Conservation (phyloP, 192 early-diverging fungal species). For the Coemansia sp. region DNA sequence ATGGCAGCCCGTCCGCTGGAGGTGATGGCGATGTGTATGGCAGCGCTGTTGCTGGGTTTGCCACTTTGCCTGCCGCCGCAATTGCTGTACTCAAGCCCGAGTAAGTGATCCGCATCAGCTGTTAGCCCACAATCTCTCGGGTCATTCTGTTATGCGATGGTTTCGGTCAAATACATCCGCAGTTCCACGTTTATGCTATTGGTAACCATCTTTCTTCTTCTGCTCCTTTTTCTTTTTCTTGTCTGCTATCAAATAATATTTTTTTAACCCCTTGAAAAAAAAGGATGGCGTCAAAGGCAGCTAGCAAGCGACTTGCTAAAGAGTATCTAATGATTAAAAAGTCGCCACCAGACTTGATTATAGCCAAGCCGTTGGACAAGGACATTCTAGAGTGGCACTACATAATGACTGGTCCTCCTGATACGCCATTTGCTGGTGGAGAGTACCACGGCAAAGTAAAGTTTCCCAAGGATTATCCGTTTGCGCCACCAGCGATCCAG, state of each 20-base stretch:
- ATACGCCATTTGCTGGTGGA: slow-evolving; percentile 83
- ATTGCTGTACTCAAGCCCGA: slow-evolving; percentile 23
- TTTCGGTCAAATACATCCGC: neutral
- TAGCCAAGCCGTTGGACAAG: slow-evolving; percentile 89
- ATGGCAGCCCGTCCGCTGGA: neutral
- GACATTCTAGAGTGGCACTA: slow-evolving; percentile 99
- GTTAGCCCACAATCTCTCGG: neutral
- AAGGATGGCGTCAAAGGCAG: slow-evolving; percentile 74
- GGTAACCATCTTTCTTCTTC: neutral
- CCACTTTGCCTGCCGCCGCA: slow-evolving; percentile 13
- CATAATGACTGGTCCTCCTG: slow-evolving; percentile 85
- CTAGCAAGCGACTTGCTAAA: slow-evolving; percentile 73
- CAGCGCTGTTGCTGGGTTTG: slow-evolving; percentile 22
- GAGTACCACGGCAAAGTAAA: slow-evolving; percentile 90
- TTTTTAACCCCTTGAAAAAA: neutral
- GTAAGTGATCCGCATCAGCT: neutral
- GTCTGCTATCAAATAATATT: neutral
- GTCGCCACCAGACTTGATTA: slow-evolving; percentile 86
- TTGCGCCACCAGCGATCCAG: slow-evolving; percentile 82
- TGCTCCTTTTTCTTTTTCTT: neutral
- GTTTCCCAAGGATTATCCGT: slow-evolving; percentile 95
- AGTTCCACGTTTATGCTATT: neutral
- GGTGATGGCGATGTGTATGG: slow-evolving; percentile 5
- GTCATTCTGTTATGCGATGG: neutral
- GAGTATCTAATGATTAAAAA: slow-evolving; percentile 75